Evolutionary conservation across 257 asterid genomes (phyloP).

Genomic region (Solanum paucissectum): DNA sequence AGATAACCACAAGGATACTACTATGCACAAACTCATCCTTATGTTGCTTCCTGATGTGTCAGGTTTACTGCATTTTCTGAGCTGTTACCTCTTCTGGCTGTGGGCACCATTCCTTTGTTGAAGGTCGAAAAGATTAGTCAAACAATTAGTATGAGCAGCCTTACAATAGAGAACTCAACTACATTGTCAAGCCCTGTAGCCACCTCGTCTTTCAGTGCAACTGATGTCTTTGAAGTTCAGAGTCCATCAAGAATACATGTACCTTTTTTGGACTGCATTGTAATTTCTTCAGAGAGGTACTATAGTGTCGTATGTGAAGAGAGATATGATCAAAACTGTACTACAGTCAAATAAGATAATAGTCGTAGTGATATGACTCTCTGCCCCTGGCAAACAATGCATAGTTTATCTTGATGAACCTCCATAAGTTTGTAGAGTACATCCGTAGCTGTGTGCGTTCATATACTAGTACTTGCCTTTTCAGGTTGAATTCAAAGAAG

Average conservation of each 20-base stretch:
- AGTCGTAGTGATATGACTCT: background rate
- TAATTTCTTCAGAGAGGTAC: background rate
- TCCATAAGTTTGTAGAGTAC: background rate
- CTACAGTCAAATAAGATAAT: background rate
- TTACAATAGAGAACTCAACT: constrained; percentile 56
- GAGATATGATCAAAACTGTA: background rate
- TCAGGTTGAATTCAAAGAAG: constrained; percentile 84
- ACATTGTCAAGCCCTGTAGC: constrained; percentile 64
- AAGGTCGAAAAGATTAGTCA: constrained; percentile 82
- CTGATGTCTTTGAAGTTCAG: constrained; percentile 68
- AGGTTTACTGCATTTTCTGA: constrained; percentile 95
- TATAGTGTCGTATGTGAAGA: background rate
- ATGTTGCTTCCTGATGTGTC: constrained; percentile 16
- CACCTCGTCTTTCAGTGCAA: constrained; percentile 56
- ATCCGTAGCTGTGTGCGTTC: background rate
- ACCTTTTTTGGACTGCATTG: background rate
- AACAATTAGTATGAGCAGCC: constrained; percentile 47
- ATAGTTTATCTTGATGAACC: background rate
- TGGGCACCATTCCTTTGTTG: constrained; percentile 52
- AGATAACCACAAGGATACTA: too few relatives aligned
- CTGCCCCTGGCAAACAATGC: background rate
- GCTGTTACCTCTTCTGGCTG: constrained; percentile 80
- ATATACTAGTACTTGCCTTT: background rate
- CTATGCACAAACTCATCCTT: background rate
- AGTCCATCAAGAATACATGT: constrained; percentile 86